phyloP scores from a whole-genome alignment of 208 protist species.

The Trypanosomatidae sp. region DNA sequence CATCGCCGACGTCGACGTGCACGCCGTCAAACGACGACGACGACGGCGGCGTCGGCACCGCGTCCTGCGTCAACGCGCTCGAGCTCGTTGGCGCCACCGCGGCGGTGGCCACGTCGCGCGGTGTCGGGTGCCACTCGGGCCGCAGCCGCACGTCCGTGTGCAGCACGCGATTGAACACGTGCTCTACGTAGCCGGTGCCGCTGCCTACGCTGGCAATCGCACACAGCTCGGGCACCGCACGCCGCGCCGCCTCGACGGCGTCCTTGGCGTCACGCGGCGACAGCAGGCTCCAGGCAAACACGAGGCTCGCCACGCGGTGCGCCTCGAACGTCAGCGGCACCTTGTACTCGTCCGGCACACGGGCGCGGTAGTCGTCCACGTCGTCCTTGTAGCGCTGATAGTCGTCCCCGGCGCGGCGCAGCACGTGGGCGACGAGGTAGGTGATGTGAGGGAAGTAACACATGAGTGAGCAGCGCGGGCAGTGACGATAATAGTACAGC shows the following conservation, averaged over 20 bases:
- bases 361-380: conserved; percentile 51
- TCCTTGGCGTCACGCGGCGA: conserved; percentile 48
- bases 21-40: conserved; percentile 57
- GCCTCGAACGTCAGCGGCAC: conserved; percentile 77
- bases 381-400: conserved; percentile 75
- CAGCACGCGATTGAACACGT: conserved; percentile 79
- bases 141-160: conserved; percentile 17
- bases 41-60: conserved; percentile 12
- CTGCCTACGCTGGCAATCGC: conserved; percentile 67
- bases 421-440: conserved; percentile 59
- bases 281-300: conserved; percentile 79
- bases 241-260: conserved; percentile 46
- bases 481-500: conserved; percentile 57
- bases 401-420: conserved; percentile 55
- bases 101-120: too few species aligned
- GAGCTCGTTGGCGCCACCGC: conserved; percentile 2
- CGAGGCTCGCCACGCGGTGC: conserved; percentile 52
- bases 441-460: conserved; percentile 77
- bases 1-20: conserved; percentile 25
- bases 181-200: conserved; percentile 77
- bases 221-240: conserved; percentile 31
- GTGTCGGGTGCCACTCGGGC: conserved; percentile 9
- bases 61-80: background rate
- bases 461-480: conserved; percentile 51
- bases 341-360: conserved; percentile 64